Conservation (phyloP, 352 stramenopile genomes). For the Detonula confervacea region DNA sequence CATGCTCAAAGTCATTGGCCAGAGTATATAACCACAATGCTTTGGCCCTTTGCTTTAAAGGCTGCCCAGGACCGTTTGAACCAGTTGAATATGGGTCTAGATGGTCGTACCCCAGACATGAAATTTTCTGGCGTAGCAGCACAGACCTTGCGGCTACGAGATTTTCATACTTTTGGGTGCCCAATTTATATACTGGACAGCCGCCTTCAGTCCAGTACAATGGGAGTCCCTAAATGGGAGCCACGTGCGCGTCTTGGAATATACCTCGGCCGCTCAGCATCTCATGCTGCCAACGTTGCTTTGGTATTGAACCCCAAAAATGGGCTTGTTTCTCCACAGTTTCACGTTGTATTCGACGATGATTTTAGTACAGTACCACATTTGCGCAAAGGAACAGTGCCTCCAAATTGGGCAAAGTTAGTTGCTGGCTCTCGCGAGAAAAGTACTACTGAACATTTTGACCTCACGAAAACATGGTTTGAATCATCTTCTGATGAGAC, state of each 20-base stretch:
- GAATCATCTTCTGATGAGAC: no score
- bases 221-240: slow-evolving; percentile 39
- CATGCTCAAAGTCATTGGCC: slow-evolving; percentile 42
- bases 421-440: slow-evolving; percentile 4
- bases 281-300: slow-evolving; percentile 40
- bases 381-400: slow-evolving; percentile 15
- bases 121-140: slow-evolving; percentile 23
- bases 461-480: no score
- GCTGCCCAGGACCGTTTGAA: slow-evolving; percentile 35
- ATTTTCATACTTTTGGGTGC: slow-evolving; percentile 34
- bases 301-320: slow-evolving; percentile 53
- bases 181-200: slow-evolving; percentile 25
- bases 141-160: background rate
- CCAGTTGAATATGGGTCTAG: slow-evolving; percentile 19
- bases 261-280: slow-evolving; percentile 40
- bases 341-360: slow-evolving; percentile 49
- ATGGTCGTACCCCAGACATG: slow-evolving; percentile 19
- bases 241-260: slow-evolving; percentile 33
- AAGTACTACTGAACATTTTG: no score
- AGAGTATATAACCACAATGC: slow-evolving; percentile 33
- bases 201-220: slow-evolving; percentile 12
- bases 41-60: slow-evolving; percentile 55
- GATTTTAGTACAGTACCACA: slow-evolving; percentile 15
- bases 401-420: slow-evolving; percentile 23
- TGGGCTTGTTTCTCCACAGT: slow-evolving; percentile 56